Conservation (phyloP, 495 filamentous ascomycete species). For the Podospora conica region DNA sequence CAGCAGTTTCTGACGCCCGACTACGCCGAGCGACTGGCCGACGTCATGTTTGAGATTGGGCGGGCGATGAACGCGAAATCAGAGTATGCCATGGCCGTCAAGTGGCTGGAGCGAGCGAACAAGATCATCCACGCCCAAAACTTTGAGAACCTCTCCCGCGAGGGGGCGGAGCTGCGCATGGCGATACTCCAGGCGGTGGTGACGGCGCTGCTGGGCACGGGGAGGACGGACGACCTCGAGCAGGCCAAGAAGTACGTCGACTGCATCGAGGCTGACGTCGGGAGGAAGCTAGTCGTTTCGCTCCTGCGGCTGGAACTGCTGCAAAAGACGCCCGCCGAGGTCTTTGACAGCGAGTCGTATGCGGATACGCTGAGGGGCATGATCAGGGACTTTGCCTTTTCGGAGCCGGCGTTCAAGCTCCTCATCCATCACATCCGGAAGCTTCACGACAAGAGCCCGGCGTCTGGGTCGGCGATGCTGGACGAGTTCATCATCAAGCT, state of each 20-base stretch:
- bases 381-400: conserved; percentile 50
- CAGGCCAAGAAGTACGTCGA: conserved; percentile 53
- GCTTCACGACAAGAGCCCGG: conserved; percentile 49
- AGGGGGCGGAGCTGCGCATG: conserved; percentile 58
- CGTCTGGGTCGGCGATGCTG: conserved; percentile 48
- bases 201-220: conserved; percentile 44
- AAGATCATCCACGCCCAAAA: conserved; percentile 51
- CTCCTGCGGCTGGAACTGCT: conserved; percentile 66
- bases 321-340: conserved; percentile 35
- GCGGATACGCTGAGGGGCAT: conserved; percentile 47
- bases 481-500: conserved; percentile 51
- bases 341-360: conserved; percentile 46
- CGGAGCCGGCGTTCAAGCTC: conserved; percentile 59
- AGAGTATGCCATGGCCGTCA: conserved; percentile 50
- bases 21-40: conserved; percentile 59
- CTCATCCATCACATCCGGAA: conserved; percentile 65
- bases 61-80: conserved; percentile 46
- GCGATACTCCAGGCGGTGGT: conserved; percentile 59
- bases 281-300: conserved; percentile 56
- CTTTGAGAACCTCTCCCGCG: conserved; percentile 49
- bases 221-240: conserved; percentile 38
- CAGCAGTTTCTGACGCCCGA: conserved; percentile 39
- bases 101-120: conserved; percentile 71
- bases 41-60: conserved; percentile 69
- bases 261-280: conserved; percentile 54